These are phyloP conservation scores for Simplicillium sp. DNA, from an alignment of 2,329 filamentous ascomycete genomes.

Conservation along the genomic window DNA sequence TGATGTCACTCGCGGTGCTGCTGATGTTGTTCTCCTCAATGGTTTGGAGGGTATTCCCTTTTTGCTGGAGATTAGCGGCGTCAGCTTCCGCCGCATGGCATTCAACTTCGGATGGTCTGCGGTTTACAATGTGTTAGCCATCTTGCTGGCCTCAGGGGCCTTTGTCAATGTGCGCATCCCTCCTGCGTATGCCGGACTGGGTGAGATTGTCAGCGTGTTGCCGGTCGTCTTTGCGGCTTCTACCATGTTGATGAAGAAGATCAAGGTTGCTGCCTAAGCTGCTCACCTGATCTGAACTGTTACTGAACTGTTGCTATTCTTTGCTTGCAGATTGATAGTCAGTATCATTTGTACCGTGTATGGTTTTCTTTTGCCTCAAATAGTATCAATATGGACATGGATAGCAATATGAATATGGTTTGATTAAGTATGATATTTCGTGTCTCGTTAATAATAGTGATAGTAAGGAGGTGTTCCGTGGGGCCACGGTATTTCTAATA, in stretches of 20 bases:
- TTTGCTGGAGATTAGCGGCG: conserved; percentile 36
- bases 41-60: conserved; percentile 39
- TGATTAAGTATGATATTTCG: too few relatives aligned
- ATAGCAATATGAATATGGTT: too few relatives aligned
- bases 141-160: conserved; percentile 49
- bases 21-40: conserved; percentile 48
- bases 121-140: conserved; percentile 52
- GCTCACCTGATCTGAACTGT: too few relatives aligned
- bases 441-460: too few relatives aligned
- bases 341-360: too few relatives aligned
- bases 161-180: conserved; percentile 43
- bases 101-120: conserved; percentile 57
- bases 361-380: too few relatives aligned
- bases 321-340: background rate
- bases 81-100: conserved; percentile 29
- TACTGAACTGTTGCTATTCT: background rate
- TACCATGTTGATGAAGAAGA: conserved; percentile 17
- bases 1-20: conserved; percentile 44
- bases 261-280: conserved; percentile 4
- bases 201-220: conserved; percentile 55
- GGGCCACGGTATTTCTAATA: too few relatives aligned
- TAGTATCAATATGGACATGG: too few relatives aligned
- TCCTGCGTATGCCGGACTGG: conserved; percentile 45
- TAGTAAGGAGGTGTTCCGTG: too few relatives aligned
- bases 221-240: conserved; percentile 40